A percentile compares a stretch with the other conserved stretches of the same genome.
Conservation (phyloP, 208 protist genomes). For the Angomonas ambiguus region DNA sequence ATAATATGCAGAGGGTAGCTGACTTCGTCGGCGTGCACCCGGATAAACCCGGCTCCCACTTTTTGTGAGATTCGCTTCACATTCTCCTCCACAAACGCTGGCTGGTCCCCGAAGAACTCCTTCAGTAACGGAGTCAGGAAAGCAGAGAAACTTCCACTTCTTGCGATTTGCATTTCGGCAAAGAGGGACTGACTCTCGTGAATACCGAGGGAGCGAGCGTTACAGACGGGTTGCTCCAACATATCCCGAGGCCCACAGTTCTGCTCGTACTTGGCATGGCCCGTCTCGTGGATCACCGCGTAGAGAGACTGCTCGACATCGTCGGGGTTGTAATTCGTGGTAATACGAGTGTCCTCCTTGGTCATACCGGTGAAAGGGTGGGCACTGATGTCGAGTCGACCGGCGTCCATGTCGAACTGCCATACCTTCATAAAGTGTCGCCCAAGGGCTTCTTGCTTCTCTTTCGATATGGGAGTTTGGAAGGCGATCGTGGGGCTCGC, state of each 20-base stretch:
- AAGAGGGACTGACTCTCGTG: constrained; percentile 91
- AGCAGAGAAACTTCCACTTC: constrained; percentile 47
- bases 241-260: constrained; percentile 66
- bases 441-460: constrained; percentile 55
- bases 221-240: constrained; percentile 53
- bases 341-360: constrained; percentile 83
- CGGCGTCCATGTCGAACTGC: constrained; percentile 78
- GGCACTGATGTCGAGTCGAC: constrained; percentile 78
- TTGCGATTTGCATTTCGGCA: constrained; percentile 72
- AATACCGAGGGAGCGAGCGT: constrained; percentile 65
- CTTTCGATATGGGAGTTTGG: constrained; percentile 36
- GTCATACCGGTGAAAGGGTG: constrained; percentile 87
- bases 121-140: constrained; percentile 40
- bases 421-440: constrained; percentile 51
- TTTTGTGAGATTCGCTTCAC: constrained; percentile 37
- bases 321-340: constrained; percentile 64
- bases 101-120: constrained; percentile 46
- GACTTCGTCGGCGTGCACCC: constrained; percentile 85
- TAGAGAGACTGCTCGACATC: constrained; percentile 51
- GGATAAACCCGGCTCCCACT: constrained; percentile 73
- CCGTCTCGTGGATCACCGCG: constrained; percentile 81
- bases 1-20: constrained; percentile 90
- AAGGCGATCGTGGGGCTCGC: constrained; percentile 18
- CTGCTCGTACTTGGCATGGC: constrained; percentile 89
- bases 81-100: constrained; percentile 52